Conservation (phyloP, 2,329 filamentous ascomycete species). For the Trichoderma breve region DNA sequence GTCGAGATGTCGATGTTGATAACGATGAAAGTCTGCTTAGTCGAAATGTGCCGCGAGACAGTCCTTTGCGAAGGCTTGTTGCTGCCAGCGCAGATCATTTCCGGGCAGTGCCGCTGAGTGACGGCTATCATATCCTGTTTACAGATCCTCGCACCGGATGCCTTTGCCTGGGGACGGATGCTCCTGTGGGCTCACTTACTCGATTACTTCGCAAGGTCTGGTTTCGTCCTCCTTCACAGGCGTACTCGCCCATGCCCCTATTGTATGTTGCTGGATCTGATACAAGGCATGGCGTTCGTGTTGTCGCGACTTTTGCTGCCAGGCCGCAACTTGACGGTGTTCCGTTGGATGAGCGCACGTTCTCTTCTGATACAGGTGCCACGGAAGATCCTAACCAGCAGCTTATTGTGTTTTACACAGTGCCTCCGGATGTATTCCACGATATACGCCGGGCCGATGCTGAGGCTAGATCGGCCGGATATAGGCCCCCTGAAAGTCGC, state of each 20-base stretch:
- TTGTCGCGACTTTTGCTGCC: slow-evolving; percentile 56
- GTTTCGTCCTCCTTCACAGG: slow-evolving; percentile 40
- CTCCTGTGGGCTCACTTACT: slow-evolving; percentile 49
- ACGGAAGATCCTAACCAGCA: slow-evolving; percentile 28
- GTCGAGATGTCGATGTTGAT: neutral
- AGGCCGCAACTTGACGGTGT: slow-evolving; percentile 10
- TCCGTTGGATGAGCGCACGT: neutral
- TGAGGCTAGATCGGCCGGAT: slow-evolving; percentile 14
- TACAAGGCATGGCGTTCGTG: slow-evolving; percentile 54
- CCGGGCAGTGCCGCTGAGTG: slow-evolving; percentile 61
- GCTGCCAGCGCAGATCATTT: slow-evolving; percentile 57
- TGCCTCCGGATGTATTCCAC: slow-evolving; percentile 57
- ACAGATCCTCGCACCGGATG: slow-evolving; percentile 56
- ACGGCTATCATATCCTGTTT: slow-evolving; percentile 64
- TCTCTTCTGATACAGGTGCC: neutral
- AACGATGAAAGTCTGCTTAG: slow-evolving; percentile 21
- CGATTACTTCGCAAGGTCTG: slow-evolving; percentile 58
- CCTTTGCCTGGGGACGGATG: slow-evolving; percentile 61
- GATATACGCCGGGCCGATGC: slow-evolving; percentile 28
- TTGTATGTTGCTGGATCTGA: slow-evolving; percentile 58
- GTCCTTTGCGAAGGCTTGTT: slow-evolving; percentile 32
- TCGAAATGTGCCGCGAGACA: slow-evolving; percentile 22
- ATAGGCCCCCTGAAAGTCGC: slow-evolving; percentile 11
- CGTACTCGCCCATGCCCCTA: slow-evolving; percentile 40
- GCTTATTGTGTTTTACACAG: slow-evolving; percentile 57